Percentiles rank a stretch among this genome's conserved stretches.
Evolutionary conservation across 1,139 yeast genomes (phyloP).

Genomic region (Geotrichum candidum): DNA sequence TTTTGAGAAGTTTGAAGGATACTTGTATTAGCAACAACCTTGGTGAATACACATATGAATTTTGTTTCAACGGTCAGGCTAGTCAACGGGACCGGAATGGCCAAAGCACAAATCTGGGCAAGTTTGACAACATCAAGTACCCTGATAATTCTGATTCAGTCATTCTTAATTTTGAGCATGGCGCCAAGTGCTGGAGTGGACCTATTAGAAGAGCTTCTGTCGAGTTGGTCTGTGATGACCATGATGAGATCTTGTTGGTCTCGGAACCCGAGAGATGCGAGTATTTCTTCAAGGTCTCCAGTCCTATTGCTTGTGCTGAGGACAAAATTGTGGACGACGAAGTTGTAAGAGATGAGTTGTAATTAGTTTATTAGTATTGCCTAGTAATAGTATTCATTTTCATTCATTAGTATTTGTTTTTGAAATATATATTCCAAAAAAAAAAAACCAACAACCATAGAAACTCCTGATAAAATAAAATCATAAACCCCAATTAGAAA

Average conservation of each 20-base stretch:
- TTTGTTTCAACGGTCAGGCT: constrained; percentile 54
- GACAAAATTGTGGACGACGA: not conserved
- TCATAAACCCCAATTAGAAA: not conserved
- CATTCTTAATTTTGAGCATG: constrained; percentile 48
- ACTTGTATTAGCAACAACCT: constrained; percentile 45
- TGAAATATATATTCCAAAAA: not conserved
- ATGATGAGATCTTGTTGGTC: constrained; percentile 53
- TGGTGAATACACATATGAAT: constrained; percentile 67
- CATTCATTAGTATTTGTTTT: not conserved
- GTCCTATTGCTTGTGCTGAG: constrained; percentile 63
- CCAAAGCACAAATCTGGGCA: constrained; percentile 50
- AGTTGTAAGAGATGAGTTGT: constrained; percentile 11
- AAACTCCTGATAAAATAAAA: too few relatives aligned
- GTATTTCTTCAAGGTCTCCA: constrained; percentile 54
- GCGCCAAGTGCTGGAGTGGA: constrained; percentile 95
- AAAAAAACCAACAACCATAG: too few relatives aligned
- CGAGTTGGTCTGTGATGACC: constrained; percentile 60
- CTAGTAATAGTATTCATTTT: not conserved
- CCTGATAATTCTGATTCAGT: constrained; percentile 22
- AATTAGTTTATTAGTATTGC: not conserved
- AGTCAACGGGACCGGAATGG: constrained; percentile 47
- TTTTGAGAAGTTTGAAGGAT: constrained; percentile 53
- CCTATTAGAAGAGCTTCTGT: constrained; percentile 71
- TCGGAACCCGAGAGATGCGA: constrained; percentile 88
- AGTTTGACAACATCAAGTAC: constrained; percentile 32